Conservation (phyloP, 352 stramenopile species). For the Pythium sp. region DNA sequence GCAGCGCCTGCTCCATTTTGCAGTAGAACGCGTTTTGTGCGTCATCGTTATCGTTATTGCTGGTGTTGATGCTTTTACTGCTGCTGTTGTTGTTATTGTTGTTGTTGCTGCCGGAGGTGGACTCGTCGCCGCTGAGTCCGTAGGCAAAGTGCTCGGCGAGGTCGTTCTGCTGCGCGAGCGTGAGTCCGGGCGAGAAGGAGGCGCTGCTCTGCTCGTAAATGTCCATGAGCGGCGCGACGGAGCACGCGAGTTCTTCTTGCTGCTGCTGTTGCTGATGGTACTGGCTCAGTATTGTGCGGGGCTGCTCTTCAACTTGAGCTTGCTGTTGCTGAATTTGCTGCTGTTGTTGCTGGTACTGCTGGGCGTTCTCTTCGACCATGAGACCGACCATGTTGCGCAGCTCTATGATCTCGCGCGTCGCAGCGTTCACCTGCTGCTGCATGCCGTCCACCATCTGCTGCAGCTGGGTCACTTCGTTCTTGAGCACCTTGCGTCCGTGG, state of each 20-base stretch:
- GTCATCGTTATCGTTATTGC: not conserved
- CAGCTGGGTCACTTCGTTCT: slow-evolving; percentile 21
- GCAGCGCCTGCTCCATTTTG: slow-evolving; percentile 1
- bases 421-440: slow-evolving; percentile 26
- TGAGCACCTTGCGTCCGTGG: slow-evolving; percentile 11
- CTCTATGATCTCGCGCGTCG: slow-evolving; percentile 26
- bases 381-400: slow-evolving; percentile 23
- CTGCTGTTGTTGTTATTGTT: not conserved
- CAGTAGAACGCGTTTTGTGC: not conserved
- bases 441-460: slow-evolving; percentile 23
- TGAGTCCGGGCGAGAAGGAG: not conserved
- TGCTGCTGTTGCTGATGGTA: not conserved
- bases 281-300: not conserved
- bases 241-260: not conserved
- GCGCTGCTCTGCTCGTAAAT: not conserved
- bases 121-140: not conserved
- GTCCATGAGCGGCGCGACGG: slow-evolving; percentile 4
- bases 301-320: not conserved
- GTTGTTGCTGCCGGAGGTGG: not conserved
- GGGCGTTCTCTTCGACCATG: not conserved
- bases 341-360: not conserved
- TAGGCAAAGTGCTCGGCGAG: slow-evolving; percentile 1
- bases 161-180: not conserved
- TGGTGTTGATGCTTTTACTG: not conserved
- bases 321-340: not conserved